These are phyloP conservation scores for Porogramme epimiltina DNA, from an alignment of 1,284 basidiomycete genomes.

Conservation along the genomic window DNA sequence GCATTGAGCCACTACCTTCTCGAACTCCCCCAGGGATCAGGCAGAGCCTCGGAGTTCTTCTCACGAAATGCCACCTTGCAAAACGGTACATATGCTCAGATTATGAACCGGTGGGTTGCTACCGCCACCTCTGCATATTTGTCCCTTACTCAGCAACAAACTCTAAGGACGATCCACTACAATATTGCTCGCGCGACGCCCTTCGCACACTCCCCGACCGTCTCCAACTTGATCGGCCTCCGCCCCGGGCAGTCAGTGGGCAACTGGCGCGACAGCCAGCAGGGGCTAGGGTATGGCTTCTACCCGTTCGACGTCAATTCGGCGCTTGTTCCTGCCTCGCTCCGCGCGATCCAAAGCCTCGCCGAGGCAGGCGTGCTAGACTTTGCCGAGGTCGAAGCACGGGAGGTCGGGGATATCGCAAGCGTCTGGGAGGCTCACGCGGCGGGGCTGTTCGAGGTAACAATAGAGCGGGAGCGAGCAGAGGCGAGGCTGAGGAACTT, in stretches of 20 bases:
- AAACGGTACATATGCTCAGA: conserved; percentile 38
- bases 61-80: conserved; percentile 35
- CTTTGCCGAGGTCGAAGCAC: conserved; percentile 3
- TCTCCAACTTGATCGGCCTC: conserved; percentile 35
- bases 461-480: conserved; percentile 33
- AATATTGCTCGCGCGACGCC: conserved; percentile 31
- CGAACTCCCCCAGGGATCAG: conserved; percentile 34
- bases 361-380: conserved; percentile 35
- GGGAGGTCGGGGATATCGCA: conserved; percentile 32
- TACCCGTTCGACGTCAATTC: conserved; percentile 52
- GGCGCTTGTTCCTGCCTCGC: conserved; percentile 49
- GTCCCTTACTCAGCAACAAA: conserved; percentile 6
- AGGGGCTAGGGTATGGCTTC: conserved; percentile 47
- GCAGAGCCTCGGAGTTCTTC: conserved; percentile 26
- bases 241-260: conserved; percentile 37
- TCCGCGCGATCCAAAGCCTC: conserved; percentile 44
- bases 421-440: conserved; percentile 44
- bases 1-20: conserved; percentile 43
- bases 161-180: conserved; percentile 25
- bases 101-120: conserved; percentile 27
- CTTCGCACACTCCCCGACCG: conserved; percentile 34
- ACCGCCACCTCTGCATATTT: conserved; percentile 6
- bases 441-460: conserved; percentile 43
- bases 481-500: conserved; percentile 41
- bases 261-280: conserved; percentile 53